Evolutionary conservation across 2,329 filamentous ascomycete species (phyloP).

Genomic region (Pseudocercospora cruenta): DNA sequence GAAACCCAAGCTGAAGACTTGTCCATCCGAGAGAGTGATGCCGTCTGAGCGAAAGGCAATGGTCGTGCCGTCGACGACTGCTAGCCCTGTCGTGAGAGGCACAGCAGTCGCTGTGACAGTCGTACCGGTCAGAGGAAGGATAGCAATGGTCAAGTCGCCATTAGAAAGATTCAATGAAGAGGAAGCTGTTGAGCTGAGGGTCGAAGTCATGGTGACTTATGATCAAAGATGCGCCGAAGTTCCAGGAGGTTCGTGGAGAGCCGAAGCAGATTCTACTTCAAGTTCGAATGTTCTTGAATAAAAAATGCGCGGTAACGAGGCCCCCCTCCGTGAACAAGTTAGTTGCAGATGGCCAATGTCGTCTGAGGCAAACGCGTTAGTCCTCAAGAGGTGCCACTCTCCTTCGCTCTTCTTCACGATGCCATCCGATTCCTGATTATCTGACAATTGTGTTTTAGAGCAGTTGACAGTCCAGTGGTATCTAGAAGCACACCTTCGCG

Average conservation of each 20-base stretch:
- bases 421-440: background rate
- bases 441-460: background rate
- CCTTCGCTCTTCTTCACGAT: background rate
- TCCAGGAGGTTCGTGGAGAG: background rate
- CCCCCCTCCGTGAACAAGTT: background rate
- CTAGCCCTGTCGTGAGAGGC: slow-evolving; percentile 21
- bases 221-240: background rate
- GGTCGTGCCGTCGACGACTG: slow-evolving; percentile 27
- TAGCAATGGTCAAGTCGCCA: slow-evolving; percentile 13
- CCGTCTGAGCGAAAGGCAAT: slow-evolving; percentile 21
- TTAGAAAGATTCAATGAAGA: background rate
- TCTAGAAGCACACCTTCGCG: background rate
- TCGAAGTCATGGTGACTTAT: background rate
- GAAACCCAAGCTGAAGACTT: slow-evolving; percentile 24
- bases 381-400: too few relatives aligned
- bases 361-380: background rate
- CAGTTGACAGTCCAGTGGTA: background rate
- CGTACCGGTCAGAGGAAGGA: slow-evolving; percentile 18
- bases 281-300: background rate
- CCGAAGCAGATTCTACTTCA: background rate
- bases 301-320: background rate
- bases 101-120: slow-evolving; percentile 25
- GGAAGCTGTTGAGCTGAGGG: background rate
- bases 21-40: slow-evolving; percentile 24
- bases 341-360: background rate